These are phyloP conservation scores for Nakaseomyces uthaithaninus DNA, from an alignment of 1,139 yeast genomes.

Conservation along the genomic window DNA sequence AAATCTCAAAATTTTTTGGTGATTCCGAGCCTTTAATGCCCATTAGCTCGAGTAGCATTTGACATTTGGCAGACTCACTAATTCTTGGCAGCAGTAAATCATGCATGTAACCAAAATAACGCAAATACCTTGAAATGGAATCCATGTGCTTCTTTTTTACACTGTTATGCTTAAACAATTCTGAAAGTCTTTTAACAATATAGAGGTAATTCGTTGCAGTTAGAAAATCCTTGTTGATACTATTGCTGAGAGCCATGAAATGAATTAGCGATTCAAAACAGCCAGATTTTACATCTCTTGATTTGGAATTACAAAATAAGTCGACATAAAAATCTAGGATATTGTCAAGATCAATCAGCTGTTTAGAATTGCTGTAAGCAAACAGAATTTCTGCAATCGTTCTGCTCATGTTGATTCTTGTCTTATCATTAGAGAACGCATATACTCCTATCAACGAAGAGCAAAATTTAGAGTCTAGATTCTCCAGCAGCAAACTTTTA, in stretches of 20 bases:
- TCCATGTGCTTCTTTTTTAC: conserved; percentile 16
- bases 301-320: conserved; percentile 23
- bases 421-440: conserved; percentile 27
- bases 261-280: conserved; percentile 34
- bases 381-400: conserved; percentile 33
- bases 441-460: conserved; percentile 24
- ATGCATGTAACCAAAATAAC: conserved; percentile 23
- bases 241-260: conserved; percentile 26
- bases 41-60: conserved; percentile 20
- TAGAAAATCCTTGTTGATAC: conserved; percentile 24
- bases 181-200: conserved; percentile 19
- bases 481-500: conserved; percentile 12
- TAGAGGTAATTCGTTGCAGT: conserved; percentile 22
- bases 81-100: conserved; percentile 21
- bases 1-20: neutral
- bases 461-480: conserved; percentile 19
- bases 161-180: conserved; percentile 15
- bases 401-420: conserved; percentile 30
- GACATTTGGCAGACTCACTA: conserved; percentile 24
- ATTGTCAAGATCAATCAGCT: conserved; percentile 18
- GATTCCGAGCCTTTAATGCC: conserved; percentile 12
- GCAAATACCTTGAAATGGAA: conserved; percentile 18
- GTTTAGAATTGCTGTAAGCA: conserved; percentile 15
- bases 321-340: conserved; percentile 27
- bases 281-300: conserved; percentile 28